Base-by-base conservation (phyloP, 805 yeast species). In the Lachancea quebecensis region DNA sequence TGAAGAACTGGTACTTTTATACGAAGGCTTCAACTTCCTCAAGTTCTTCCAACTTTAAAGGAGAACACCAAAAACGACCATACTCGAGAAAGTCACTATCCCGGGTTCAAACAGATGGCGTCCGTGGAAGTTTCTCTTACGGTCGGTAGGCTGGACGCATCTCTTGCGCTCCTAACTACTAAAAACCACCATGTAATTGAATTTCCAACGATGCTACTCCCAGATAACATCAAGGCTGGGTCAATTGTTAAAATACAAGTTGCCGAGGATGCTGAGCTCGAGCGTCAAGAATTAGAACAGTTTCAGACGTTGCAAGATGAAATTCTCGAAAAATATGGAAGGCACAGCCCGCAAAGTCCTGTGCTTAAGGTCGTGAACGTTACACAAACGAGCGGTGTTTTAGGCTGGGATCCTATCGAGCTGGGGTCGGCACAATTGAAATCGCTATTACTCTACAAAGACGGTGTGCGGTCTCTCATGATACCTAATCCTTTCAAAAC, bases 91-190 rank as follows among this genome's bases (percentile, higher is more conserved):
- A 8, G 12, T 14, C 43, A n/a, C n/a, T 31, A 42, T 14, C 16
- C 18, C 38, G 34, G 38, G 35, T 12, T 40, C 37, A 38, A 38
- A 27, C 16, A 36, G 18, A 28, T n/a, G 11, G 41, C 40, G 35
- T 29, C 46, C 15, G 95, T 89, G 29, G 93, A 88, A 66, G 96
- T 90, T 10, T 83, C 95, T 36, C 75, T 91, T 33, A 90, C 97
- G 0, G 97, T 93, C 16, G 99, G 98, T 40, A 90, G 90, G 68
- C 73, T 91, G 38, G 99, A 93, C 62, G 96, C 97, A 10, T 89
- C 97, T 2, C 72, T 93, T 63, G 98, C 98, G 28, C 72, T 93
- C 39, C 72, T 93, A 38, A 76, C 95, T 33, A 91, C 99, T 15
- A 78, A 83, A 46, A 93, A 91, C 63, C 98, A 91, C 64, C 96